These are phyloP conservation scores for Schoenoplectus triqueter DNA, from an alignment of 202 grass and related monocot species.

Conservation along the genomic window DNA sequence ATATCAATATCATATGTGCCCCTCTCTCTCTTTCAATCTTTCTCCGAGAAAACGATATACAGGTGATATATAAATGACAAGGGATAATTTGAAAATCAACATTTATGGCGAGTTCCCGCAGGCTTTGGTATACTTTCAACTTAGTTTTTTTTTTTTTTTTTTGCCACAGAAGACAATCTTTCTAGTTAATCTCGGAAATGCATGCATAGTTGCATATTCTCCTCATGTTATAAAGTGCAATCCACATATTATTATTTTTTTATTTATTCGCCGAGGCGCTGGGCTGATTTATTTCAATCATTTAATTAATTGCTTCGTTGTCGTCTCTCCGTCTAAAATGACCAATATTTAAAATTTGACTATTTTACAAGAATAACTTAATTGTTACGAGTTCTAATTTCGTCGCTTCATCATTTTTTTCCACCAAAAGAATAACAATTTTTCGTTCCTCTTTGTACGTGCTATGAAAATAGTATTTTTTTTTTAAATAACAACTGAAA, in stretches of 20 bases:
- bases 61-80: conserved; percentile 30
- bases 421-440: no score
- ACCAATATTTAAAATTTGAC: background rate
- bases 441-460: no score
- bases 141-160: conserved; percentile 13
- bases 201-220: background rate
- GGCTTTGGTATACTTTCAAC: background rate
- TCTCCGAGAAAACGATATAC: conserved; percentile 14
- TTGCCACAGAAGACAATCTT: background rate
- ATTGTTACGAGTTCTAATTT: background rate
- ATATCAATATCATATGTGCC: background rate
- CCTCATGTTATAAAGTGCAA: background rate
- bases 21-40: background rate
- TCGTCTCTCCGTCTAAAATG: background rate
- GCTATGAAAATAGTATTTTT: no score
- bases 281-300: background rate
- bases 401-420: background rate
- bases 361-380: background rate
- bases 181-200: background rate
- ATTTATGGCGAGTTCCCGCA: no score
- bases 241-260: background rate
- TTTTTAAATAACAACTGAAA: no score
- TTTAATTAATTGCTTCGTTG: background rate
- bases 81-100: conserved; percentile 26
- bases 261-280: background rate